These are phyloP conservation scores for Cystobasidium onofrii DNA, from an alignment of 768 basidiomycete species.

Conservation along the genomic window DNA sequence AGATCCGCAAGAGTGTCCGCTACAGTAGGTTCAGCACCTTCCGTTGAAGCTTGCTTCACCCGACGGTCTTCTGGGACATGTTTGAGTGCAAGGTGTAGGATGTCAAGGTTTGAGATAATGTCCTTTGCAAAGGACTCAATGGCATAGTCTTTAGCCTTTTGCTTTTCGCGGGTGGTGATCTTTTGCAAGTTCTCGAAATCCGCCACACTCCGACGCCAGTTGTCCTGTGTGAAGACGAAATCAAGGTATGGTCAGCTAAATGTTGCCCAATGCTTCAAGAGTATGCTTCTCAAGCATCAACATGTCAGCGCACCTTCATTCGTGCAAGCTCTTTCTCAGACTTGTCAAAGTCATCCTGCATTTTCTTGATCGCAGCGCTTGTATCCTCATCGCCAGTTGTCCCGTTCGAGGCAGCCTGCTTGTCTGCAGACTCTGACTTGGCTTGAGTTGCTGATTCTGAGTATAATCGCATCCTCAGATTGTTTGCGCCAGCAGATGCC, in stretches of 20 bases:
- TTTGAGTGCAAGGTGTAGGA: constrained; percentile 66
- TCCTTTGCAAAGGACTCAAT: constrained; percentile 73
- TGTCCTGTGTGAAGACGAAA: constrained; percentile 53
- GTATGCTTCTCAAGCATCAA: too few relatives aligned
- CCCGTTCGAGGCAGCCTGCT: neutral
- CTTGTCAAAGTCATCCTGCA: constrained; percentile 58
- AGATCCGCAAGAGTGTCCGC: constrained; percentile 49
- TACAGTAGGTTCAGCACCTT: constrained; percentile 42
- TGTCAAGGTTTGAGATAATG: constrained; percentile 56
- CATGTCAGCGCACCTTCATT: constrained; percentile 61
- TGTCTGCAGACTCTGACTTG: neutral
- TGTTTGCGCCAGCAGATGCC: constrained; percentile 1
- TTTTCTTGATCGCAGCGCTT: neutral
- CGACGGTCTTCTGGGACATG: constrained; percentile 53
- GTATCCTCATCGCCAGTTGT: constrained; percentile 12
- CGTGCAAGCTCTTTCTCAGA: constrained; percentile 76
- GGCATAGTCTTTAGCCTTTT: constrained; percentile 85
- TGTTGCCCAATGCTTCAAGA: neutral
- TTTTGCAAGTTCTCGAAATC: constrained; percentile 93
- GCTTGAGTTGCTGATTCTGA: neutral
- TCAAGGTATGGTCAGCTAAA: neutral
- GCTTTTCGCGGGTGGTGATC: constrained; percentile 79
- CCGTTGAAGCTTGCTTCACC: constrained; percentile 44
- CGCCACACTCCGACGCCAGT: constrained; percentile 82
- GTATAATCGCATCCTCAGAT: neutral